Conservation (phyloP, 169 alveolate genomes). For the Perkinsus marinus region DNA sequence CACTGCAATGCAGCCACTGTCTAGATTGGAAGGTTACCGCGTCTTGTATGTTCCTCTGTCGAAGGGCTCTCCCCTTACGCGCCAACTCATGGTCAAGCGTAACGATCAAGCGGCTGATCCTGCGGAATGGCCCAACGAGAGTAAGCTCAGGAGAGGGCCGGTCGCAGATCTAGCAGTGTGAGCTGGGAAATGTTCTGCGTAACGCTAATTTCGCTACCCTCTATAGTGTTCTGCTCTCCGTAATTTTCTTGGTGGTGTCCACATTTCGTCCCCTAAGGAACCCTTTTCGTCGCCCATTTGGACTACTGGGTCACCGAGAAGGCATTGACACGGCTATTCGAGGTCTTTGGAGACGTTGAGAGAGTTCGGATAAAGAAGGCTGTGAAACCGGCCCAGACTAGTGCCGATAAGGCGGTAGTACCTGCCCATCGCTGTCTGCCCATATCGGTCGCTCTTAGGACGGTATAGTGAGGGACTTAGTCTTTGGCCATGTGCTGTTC, state of each 20-base stretch:
- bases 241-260: too few species aligned
- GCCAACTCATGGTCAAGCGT: background rate
- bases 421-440: background rate
- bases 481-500: background rate
- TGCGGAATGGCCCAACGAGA: background rate
- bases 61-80: background rate
- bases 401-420: background rate
- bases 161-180: too few species aligned
- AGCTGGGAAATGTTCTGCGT: too few species aligned
- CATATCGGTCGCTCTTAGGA: background rate
- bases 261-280: background rate
- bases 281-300: background rate
- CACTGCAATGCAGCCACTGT: background rate
- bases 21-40: background rate
- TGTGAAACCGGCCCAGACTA: background rate
- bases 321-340: background rate
- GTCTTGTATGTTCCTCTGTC: background rate
- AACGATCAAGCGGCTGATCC: background rate
- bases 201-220: too few species aligned
- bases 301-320: background rate
- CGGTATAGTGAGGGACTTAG: background rate
- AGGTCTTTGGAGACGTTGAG: background rate
- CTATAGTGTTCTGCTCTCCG: too few species aligned
- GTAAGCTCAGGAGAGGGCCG: background rate
- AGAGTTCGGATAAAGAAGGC: background rate